Percentiles rank a stretch among this genome's conserved stretches.
These are phyloP conservation scores for Aspergillus glaucus DNA, from an alignment of 2,329 filamentous ascomycete genomes.

Conservation along the genomic window DNA sequence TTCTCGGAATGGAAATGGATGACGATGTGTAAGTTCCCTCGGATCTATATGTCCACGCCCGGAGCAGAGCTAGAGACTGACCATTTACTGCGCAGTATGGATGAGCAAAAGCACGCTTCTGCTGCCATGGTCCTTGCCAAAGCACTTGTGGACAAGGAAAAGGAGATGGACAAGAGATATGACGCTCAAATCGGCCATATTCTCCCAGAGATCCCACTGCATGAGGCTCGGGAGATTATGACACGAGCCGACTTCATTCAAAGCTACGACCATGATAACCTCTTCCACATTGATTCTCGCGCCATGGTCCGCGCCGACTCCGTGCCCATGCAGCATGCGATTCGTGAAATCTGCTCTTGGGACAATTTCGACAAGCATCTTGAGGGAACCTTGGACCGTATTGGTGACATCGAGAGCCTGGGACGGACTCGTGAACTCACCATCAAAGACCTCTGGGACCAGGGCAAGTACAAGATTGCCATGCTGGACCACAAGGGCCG, in stretches of 20 bases:
- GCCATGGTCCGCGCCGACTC: constrained; percentile 87
- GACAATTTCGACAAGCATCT: constrained; percentile 77
- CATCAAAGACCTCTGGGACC: constrained; percentile 84
- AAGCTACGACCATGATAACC: constrained; percentile 83
- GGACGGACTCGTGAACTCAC: constrained; percentile 91
- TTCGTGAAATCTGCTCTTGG: constrained; percentile 71
- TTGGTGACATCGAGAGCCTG: constrained; percentile 86
- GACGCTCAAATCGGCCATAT: constrained; percentile 63
- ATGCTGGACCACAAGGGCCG: constrained; percentile 43
- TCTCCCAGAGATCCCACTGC: constrained; percentile 72
- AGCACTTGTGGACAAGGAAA: constrained; percentile 78
- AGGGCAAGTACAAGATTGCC: constrained; percentile 68
- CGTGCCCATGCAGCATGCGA: constrained; percentile 93
- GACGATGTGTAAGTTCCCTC: constrained; percentile 73
- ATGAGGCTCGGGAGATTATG: constrained; percentile 86
- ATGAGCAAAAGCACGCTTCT: constrained; percentile 35
- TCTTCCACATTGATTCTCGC: constrained; percentile 86
- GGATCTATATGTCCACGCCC: not conserved
- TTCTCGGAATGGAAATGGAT: constrained; percentile 72
- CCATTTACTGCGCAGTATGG: no score
- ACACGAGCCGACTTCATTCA: constrained; percentile 93
- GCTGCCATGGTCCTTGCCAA: constrained; percentile 90
- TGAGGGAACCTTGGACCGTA: constrained; percentile 75
- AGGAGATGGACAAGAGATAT: constrained; percentile 56
- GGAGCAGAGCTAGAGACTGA: no score